phyloP scores from a whole-genome alignment of 176 grass and related monocot species.

The Ensete glaucum region DNA sequence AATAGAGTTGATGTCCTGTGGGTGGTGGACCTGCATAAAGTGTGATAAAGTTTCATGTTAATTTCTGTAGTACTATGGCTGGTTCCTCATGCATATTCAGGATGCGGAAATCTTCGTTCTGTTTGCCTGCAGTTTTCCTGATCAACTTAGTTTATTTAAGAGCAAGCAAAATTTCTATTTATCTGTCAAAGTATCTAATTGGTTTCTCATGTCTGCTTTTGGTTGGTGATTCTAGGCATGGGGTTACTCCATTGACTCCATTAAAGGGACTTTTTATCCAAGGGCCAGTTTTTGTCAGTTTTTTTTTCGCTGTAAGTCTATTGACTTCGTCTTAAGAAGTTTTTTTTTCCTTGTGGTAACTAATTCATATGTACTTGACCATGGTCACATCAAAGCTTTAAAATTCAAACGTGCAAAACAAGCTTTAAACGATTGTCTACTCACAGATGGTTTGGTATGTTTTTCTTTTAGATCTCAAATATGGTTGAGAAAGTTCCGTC shows the following conservation, averaged over 20 bases:
- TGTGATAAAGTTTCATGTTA: no score
- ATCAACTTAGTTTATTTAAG: no score
- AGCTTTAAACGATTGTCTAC: not conserved
- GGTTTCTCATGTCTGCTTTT: not conserved
- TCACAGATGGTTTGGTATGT: not conserved
- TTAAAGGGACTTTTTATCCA: slow-evolving; percentile 82
- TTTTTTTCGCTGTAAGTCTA: slow-evolving; percentile 83
- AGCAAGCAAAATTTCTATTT: no score
- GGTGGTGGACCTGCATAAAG: no score
- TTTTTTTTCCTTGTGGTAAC: not conserved
- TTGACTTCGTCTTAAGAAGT: not conserved
- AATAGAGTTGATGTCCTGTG: no score
- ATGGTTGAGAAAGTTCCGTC: slow-evolving; percentile 96
- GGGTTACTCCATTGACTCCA: slow-evolving; percentile 74
- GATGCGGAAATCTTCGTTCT: no score
- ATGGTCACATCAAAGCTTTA: not conserved
- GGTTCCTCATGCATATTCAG: no score
- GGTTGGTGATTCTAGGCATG: slow-evolving; percentile 45
- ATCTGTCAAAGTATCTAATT: not conserved
- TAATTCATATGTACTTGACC: not conserved
- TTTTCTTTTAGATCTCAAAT: slow-evolving; percentile 64
- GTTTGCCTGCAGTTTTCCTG: no score
- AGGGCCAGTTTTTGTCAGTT: slow-evolving; percentile 86
- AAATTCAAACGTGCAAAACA: not conserved
- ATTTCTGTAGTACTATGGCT: no score